Evolutionary conservation across 2,329 filamentous ascomycete genomes (phyloP).

Genomic region (Verticillium albo-atrum): DNA sequence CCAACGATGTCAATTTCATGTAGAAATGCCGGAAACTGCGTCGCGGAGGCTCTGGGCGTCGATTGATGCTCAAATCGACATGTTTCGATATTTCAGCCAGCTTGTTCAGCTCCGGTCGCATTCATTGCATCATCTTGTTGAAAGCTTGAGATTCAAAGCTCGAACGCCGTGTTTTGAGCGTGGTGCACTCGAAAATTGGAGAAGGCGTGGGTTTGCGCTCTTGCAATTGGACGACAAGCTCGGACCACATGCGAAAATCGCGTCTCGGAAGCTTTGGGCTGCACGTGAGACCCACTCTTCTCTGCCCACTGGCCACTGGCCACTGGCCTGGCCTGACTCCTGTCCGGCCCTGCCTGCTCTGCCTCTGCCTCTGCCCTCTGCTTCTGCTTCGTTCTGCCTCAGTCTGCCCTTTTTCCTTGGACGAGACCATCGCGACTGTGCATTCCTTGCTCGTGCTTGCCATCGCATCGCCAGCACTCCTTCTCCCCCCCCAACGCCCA

Average conservation of each 20-base stretch:
- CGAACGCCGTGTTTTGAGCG: not conserved
- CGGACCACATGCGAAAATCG: slow-evolving; percentile 1
- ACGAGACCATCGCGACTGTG: not conserved
- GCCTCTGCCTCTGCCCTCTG: slow-evolving; percentile 6
- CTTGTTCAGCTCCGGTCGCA: not conserved
- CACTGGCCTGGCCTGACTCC: not conserved
- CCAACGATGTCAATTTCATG: not conserved
- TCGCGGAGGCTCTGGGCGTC: not conserved
- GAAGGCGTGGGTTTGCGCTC: not conserved
- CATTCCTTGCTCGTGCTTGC: not conserved
- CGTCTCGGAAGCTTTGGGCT: not conserved
- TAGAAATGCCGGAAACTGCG: not conserved
- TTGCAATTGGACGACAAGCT: slow-evolving; percentile 1
- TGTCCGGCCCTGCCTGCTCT: not conserved
- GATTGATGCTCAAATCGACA: not conserved
- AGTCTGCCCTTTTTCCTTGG: not conserved
- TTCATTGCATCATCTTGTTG: not conserved
- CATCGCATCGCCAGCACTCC: not conserved
- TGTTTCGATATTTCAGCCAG: not conserved
- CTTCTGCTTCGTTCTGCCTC: slow-evolving; percentile 3
- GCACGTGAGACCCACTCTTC: slow-evolving; percentile 15
- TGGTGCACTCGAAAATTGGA: slow-evolving; percentile 2
- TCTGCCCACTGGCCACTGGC: not conserved
- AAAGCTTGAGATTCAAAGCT: not conserved
- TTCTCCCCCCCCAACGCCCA: not conserved